Evolutionary conservation across 2,329 filamentous ascomycete species (phyloP).

Genomic region (Aspergillus candidus): DNA sequence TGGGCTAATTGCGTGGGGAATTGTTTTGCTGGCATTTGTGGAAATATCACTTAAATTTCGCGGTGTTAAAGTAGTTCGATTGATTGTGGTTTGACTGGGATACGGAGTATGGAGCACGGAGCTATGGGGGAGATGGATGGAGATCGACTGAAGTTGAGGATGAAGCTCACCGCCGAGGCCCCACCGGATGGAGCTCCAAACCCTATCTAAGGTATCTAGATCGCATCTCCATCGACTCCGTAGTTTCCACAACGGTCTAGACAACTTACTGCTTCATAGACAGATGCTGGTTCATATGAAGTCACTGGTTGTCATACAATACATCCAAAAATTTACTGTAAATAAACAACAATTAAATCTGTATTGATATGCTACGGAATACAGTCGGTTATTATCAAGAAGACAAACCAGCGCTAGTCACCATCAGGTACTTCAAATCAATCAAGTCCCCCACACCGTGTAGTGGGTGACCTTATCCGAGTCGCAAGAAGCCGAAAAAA

Average conservation of each 20-base stretch:
- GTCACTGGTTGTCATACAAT: neutral
- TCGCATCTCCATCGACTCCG: neutral
- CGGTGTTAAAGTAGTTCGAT: neutral
- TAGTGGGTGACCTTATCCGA: constrained; percentile 26
- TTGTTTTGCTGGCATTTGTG: constrained; percentile 24
- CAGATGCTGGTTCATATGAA: neutral
- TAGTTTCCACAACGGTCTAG: too few relatives aligned
- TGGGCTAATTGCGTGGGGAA: constrained; percentile 39
- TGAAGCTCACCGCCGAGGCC: constrained; percentile 4
- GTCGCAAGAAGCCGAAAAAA: constrained; percentile 24
- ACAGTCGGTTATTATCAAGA: constrained; percentile 39
- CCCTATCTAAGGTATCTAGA: too few relatives aligned
- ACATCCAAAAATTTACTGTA: neutral
- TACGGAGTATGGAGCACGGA: neutral
- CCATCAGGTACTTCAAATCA: constrained; percentile 29
- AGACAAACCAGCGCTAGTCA: constrained; percentile 38
- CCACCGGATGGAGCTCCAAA: too few relatives aligned
- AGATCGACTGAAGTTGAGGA: neutral
- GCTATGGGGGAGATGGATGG: neutral
- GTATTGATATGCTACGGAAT: constrained; percentile 37
- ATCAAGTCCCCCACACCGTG: constrained; percentile 29
- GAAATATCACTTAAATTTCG: neutral
- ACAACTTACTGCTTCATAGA: neutral
- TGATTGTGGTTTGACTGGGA: neutral
- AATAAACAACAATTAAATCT: constrained; percentile 27